These are phyloP conservation scores for Mucor racemosus DNA, from an alignment of 371 early-diverging fungal species.

Conservation along the genomic window DNA sequence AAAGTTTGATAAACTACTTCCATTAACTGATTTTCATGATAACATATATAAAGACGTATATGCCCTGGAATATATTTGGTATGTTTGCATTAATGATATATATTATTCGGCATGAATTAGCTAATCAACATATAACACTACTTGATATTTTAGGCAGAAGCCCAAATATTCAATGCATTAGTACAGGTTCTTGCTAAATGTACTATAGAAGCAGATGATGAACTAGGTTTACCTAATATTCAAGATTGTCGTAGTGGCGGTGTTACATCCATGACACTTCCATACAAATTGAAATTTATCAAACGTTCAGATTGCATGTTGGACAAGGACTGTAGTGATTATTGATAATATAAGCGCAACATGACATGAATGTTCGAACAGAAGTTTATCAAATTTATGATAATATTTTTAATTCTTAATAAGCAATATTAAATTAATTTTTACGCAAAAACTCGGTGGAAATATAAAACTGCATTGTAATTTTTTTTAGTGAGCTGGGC, in stretches of 20 bases:
- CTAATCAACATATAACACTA: not conserved
- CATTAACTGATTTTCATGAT: too few relatives aligned
- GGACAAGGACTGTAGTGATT: too few relatives aligned
- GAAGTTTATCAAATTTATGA: too few relatives aligned
- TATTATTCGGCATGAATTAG: not conserved
- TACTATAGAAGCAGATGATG: conserved; percentile 4
- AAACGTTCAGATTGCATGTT: not conserved
- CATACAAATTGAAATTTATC: conserved; percentile 10
- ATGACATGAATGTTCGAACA: too few relatives aligned
- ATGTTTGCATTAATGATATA: not conserved
- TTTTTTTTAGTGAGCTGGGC: too few relatives aligned
- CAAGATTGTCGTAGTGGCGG: not conserved
- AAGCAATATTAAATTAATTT: too few relatives aligned
- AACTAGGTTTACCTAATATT: conserved; percentile 11
- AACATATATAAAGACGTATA: too few relatives aligned
- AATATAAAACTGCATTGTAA: too few relatives aligned
- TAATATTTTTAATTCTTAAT: too few relatives aligned
- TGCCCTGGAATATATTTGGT: conserved; percentile 3
- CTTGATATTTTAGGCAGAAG: conserved; percentile 1
- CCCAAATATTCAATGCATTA: conserved; percentile 13
- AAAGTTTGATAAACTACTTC: too few relatives aligned
- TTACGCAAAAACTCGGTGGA: too few relatives aligned
- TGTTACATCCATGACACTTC: not conserved
- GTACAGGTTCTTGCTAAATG: conserved; percentile 2
- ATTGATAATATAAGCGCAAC: too few relatives aligned